Evolutionary conservation across 192 early-diverging fungal species (phyloP).

Genomic region (Linnemannia schmuckeri): DNA sequence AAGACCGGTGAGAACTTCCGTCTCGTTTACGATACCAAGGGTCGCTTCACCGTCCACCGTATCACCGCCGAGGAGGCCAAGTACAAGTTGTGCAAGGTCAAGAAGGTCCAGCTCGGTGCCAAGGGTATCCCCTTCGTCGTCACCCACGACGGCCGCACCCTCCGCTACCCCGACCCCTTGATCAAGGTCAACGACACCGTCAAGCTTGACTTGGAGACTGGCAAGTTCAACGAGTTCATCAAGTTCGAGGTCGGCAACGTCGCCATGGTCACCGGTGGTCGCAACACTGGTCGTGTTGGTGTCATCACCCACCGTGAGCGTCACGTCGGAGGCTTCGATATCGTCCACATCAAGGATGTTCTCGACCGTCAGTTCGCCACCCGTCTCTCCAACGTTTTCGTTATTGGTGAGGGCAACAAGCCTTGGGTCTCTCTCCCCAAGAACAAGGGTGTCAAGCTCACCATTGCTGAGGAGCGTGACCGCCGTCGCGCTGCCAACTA

Average conservation of each 20-base stretch:
- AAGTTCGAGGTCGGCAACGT: constrained; percentile 99
- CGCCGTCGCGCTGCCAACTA: constrained; percentile 71
- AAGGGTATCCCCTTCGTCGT: constrained; percentile 97
- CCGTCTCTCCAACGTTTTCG: constrained; percentile 85
- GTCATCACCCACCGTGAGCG: constrained; percentile 96
- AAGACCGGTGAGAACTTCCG: constrained; percentile 99
- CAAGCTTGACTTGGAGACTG: constrained; percentile 94
- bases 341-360: constrained; percentile 99
- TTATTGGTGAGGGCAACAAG: constrained; percentile 90
- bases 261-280: constrained; percentile 97
- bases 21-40: constrained; percentile 99
- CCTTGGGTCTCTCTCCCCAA: constrained; percentile 98
- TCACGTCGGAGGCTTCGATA: constrained; percentile 98
- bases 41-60: constrained; percentile 99
- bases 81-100: constrained; percentile 99
- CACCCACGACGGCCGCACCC: constrained; percentile 99
- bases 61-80: constrained; percentile 98
- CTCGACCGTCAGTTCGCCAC: constrained; percentile 97
- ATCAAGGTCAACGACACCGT: constrained; percentile 99
- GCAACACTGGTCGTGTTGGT: constrained; percentile 98
- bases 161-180: constrained; percentile 99
- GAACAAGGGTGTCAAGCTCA: constrained; percentile 99
- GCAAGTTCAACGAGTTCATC: constrained; percentile 94
- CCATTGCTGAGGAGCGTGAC: constrained; percentile 99
- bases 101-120: constrained; percentile 92